Percentiles rank a stretch among this genome's conserved stretches.
Evolutionary conservation across 2,329 filamentous ascomycete genomes (phyloP).

Genomic region (Penicillium verrucosum): DNA sequence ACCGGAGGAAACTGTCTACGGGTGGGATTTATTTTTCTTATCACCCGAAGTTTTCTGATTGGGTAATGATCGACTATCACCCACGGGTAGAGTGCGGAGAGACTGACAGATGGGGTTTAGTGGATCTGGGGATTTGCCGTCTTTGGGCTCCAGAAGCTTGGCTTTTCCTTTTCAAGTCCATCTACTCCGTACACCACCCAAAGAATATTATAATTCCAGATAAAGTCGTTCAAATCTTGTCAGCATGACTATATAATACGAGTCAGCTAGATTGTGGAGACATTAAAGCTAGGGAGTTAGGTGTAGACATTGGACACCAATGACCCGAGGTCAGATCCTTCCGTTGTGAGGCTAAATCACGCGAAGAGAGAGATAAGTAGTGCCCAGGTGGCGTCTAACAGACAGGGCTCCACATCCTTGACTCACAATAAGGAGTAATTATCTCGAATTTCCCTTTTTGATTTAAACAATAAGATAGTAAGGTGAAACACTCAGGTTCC

Average conservation of each 20-base stretch:
- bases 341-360: constrained; percentile 17
- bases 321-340: constrained; percentile 9
- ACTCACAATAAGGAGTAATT: not conserved
- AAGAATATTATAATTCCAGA: not conserved
- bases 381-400: not conserved
- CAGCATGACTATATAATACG: not conserved
- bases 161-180: not conserved
- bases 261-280: not conserved
- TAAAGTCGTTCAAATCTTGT: not conserved
- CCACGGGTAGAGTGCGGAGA: constrained; percentile 19
- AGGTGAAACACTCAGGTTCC: not conserved
- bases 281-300: not conserved
- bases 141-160: constrained; percentile 12
- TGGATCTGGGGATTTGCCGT: constrained; percentile 8
- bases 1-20: not conserved
- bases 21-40: not conserved
- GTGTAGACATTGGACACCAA: not conserved
- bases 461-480: not conserved
- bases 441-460: not conserved
- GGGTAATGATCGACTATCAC: constrained; percentile 16
- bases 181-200: no score
- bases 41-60: constrained; percentile 7
- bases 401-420: constrained; percentile 1
- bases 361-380: constrained; percentile 13
- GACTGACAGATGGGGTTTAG: constrained; percentile 13